phyloP scores from a whole-genome alignment of 108 stramenopile genomes.

The Bacterosira constricta region DNA sequence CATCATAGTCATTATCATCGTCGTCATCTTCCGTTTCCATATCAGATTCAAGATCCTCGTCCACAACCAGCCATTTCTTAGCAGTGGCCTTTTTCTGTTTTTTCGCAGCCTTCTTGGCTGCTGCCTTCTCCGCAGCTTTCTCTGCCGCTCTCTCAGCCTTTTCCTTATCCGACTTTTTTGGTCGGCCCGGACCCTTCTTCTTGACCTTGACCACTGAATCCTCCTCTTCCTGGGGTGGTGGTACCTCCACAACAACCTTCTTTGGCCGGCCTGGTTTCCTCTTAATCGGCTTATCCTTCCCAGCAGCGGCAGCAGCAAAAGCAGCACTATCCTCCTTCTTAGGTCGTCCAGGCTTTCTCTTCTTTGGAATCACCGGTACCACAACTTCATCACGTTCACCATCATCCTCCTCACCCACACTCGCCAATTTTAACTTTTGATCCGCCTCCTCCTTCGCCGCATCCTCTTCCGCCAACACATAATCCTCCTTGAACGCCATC shows the following conservation, averaged over 20 bases:
- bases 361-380: background rate
- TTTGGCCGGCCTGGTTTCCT: constrained; percentile 37
- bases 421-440: constrained; percentile 1
- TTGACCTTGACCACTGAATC: constrained; percentile 1
- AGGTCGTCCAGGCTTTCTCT: constrained; percentile 31
- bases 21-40: constrained; percentile 39
- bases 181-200: constrained; percentile 28
- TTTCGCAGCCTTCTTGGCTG: constrained; percentile 2
- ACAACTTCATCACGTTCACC: no score
- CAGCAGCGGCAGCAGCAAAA: no score
- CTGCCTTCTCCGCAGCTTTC: background rate
- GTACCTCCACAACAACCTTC: background rate
- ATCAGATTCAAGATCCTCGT: constrained; percentile 41
- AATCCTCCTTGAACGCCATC: constrained; percentile 49
- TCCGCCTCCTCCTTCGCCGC: background rate
- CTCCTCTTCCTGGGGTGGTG: constrained; percentile 3
- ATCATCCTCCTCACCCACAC: background rate
- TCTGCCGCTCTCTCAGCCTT: background rate
- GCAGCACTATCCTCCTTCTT: constrained; percentile 27
- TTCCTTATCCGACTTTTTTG: constrained; percentile 34
- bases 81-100: constrained; percentile 9
- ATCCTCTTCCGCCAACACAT: constrained; percentile 33
- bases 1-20: constrained; percentile 38
- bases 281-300: constrained; percentile 29
- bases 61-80: constrained; percentile 31